phyloP scores from a whole-genome alignment of 2,329 filamentous ascomycete genomes.

The Bipolaris cookei region DNA sequence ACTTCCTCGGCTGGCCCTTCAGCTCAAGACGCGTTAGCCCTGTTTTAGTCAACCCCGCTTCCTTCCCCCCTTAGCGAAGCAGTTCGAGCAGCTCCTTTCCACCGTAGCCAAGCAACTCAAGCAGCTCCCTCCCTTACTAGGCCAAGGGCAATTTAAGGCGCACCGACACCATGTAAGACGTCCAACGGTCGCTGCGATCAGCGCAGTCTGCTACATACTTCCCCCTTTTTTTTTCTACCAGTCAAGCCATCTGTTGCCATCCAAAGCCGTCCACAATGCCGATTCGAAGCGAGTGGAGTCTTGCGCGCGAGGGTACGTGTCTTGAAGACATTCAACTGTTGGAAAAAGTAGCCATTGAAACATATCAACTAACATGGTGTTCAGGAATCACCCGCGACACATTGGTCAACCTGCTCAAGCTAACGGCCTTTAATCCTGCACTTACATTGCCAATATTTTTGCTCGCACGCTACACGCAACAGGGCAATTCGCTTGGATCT shows the following conservation, averaged over 20 bases:
- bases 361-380: slow-evolving; percentile 1
- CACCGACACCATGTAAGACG: neutral
- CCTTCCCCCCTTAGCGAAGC: neutral
- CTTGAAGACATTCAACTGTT: neutral
- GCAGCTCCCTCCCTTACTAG: neutral
- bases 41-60: slow-evolving; percentile 5
- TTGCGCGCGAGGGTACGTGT: slow-evolving; percentile 48
- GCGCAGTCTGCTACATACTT: neutral
- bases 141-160: slow-evolving; percentile 1
- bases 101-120: neutral
- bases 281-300: slow-evolving; percentile 47
- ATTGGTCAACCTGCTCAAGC: slow-evolving; percentile 62
- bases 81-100: neutral
- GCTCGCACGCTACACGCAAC: slow-evolving; percentile 67
- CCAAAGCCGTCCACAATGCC: slow-evolving; percentile 36
- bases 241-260: neutral
- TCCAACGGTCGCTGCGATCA: neutral
- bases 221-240: neutral
- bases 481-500: slow-evolving; percentile 62
- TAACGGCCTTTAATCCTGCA: slow-evolving; percentile 68
- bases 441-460: slow-evolving; percentile 69
- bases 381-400: slow-evolving; percentile 60
- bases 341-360: neutral
- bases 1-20: slow-evolving; percentile 1
- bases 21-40: slow-evolving; percentile 3